Evolutionary conservation across 768 basidiomycete species (phyloP).

Genomic region (Leccinum boreale): DNA sequence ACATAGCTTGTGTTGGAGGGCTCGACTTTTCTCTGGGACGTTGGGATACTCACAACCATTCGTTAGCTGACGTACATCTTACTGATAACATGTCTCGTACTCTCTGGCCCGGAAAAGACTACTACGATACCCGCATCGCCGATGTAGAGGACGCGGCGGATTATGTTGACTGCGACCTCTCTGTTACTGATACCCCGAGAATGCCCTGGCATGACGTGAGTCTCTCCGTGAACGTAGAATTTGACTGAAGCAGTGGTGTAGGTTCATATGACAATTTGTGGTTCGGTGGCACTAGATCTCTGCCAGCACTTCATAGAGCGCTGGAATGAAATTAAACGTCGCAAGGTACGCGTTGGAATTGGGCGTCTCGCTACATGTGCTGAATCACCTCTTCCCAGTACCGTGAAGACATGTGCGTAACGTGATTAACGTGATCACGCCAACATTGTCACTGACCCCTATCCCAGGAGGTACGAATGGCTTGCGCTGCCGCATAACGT

Average conservation of each 20-base stretch:
- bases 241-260: constrained; percentile 22
- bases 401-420: constrained; percentile 44
- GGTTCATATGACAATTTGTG: constrained; percentile 83
- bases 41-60: constrained; percentile 92
- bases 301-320: constrained; percentile 91
- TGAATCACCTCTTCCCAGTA: constrained; percentile 23
- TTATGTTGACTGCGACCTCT: constrained; percentile 68
- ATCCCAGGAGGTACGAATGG: constrained; percentile 52
- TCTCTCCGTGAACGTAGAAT: constrained; percentile 5
- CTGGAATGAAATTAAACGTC: constrained; percentile 87
- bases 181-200: constrained; percentile 62
- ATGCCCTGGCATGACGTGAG: constrained; percentile 98
- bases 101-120: constrained; percentile 92
- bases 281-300: constrained; percentile 83
- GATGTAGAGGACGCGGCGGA: constrained; percentile 84
- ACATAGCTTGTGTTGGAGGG: constrained; percentile 84
- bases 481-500: constrained; percentile 80
- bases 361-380: not conserved
- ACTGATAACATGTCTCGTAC: constrained; percentile 69
- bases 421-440: constrained; percentile 1
- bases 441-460: constrained; percentile 4
- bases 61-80: constrained; percentile 89
- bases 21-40: constrained; percentile 96
- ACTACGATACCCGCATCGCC: constrained; percentile 83
- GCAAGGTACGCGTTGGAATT: constrained; percentile 49